A percentile compares a stretch with the other conserved stretches of the same genome.
Evolutionary conservation across 2,329 filamentous ascomycete genomes (phyloP).

Genomic region (Alternaria burnsii): DNA sequence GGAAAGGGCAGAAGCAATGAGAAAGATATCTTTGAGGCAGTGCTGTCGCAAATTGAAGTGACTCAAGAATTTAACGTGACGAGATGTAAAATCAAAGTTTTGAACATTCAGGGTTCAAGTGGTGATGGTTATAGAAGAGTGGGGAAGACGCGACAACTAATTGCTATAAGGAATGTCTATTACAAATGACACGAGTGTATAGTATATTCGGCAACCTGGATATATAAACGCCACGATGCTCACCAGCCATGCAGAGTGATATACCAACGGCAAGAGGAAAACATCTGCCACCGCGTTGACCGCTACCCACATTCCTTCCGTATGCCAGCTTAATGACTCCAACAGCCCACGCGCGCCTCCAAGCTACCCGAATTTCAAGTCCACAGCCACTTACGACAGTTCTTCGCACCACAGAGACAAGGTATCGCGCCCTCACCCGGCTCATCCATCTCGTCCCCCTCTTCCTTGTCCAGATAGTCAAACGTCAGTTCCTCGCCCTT

Average conservation of each 20-base stretch:
- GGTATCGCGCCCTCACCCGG: constrained; percentile 57
- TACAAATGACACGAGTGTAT: too few relatives aligned
- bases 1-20: constrained; percentile 9
- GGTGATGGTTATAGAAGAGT: too few relatives aligned
- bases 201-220: not conserved
- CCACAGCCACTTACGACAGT: constrained; percentile 77
- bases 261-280: not conserved
- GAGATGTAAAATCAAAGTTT: too few relatives aligned
- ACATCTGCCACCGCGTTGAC: not conserved
- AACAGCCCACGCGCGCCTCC: not conserved
- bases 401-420: constrained; percentile 67
- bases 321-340: not conserved
- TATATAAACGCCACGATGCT: not conserved
- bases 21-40: constrained; percentile 23
- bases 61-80: too few relatives aligned
- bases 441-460: constrained; percentile 59
- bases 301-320: not conserved
- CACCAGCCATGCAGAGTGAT: not conserved
- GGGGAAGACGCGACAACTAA: too few relatives aligned
- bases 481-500: constrained; percentile 77
- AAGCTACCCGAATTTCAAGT: constrained; percentile 30
- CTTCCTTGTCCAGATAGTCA: constrained; percentile 76
- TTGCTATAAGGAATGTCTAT: too few relatives aligned
- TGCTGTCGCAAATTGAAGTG: not conserved
- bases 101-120: too few relatives aligned